A percentile compares a stretch with the other conserved stretches of the same genome.
Evolutionary conservation across 345 rosid species (phyloP).

Genomic region (Eucalyptus curtisii): DNA sequence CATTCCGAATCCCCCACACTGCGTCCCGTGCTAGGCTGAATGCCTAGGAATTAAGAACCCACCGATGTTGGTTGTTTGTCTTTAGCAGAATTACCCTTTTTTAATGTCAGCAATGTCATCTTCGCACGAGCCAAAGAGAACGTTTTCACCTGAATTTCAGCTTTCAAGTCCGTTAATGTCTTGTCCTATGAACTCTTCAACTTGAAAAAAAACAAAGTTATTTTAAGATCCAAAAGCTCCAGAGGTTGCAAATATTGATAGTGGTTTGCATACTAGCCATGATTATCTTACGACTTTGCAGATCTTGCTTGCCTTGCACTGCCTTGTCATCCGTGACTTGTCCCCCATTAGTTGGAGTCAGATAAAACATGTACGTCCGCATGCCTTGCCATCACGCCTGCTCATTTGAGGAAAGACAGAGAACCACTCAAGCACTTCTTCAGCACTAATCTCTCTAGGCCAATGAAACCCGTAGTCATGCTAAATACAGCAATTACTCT

Average conservation of each 20-base stretch:
- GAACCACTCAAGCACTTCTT: background rate
- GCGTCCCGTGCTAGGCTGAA: background rate
- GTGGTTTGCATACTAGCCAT: background rate
- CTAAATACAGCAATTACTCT: background rate
- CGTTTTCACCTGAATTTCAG: background rate
- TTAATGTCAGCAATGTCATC: background rate
- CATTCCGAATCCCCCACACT: background rate
- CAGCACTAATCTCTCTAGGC: background rate
- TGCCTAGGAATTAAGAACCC: background rate
- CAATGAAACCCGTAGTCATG: background rate
- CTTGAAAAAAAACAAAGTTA: background rate
- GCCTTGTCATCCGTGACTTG: background rate
- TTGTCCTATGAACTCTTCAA: background rate
- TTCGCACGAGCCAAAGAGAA: background rate
- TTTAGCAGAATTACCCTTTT: background rate
- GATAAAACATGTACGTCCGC: background rate
- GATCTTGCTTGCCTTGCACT: background rate
- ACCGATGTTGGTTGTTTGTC: background rate
- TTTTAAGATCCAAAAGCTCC: background rate
- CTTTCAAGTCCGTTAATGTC: background rate
- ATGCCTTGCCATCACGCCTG: background rate
- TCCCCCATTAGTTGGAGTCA: background rate
- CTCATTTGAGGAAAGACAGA: background rate
- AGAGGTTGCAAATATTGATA: background rate
- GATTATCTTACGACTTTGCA: background rate